These are phyloP conservation scores for Lepidium campestre DNA, from an alignment of 441 rosid genomes.

Conservation along the genomic window DNA sequence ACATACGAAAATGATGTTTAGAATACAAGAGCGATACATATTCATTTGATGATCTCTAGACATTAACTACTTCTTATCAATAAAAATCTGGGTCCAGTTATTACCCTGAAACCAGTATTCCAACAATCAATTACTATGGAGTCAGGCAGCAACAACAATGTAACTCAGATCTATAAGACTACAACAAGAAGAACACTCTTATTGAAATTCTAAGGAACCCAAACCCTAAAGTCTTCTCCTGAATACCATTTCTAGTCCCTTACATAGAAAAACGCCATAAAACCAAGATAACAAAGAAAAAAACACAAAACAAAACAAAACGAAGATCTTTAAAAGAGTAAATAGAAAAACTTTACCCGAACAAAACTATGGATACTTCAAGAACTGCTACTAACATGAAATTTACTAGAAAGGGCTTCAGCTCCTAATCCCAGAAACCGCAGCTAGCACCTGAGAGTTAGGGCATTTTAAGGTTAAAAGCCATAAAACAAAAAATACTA, in stretches of 20 bases:
- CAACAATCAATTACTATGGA: neutral
- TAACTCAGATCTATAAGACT: slow-evolving; percentile 16
- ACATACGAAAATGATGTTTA: neutral
- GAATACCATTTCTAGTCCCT: neutral
- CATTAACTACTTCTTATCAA: neutral
- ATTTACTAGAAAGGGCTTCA: slow-evolving; percentile 11
- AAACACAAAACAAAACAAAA: neutral
- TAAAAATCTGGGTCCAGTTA: neutral
- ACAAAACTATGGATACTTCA: slow-evolving; percentile 8
- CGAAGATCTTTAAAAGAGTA: neutral
- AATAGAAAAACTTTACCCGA: slow-evolving; percentile 11
- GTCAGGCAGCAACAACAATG: slow-evolving; percentile 8
- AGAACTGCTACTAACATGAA: slow-evolving; percentile 23
- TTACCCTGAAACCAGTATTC: neutral
- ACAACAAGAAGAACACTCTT: neutral
- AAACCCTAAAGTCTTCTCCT: neutral
- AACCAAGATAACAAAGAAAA: neutral
- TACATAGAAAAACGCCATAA: neutral
- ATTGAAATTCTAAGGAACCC: neutral
- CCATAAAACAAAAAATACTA: neutral
- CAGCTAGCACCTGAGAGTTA: slow-evolving; percentile 23
- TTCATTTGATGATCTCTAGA: neutral
- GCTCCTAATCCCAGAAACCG: slow-evolving; percentile 26
- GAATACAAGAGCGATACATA: neutral
- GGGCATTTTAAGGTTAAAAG: slow-evolving; percentile 2